phyloP scores from a whole-genome alignment of 1,284 basidiomycete species.

The Austroboletus olivaceoglutinosus region DNA sequence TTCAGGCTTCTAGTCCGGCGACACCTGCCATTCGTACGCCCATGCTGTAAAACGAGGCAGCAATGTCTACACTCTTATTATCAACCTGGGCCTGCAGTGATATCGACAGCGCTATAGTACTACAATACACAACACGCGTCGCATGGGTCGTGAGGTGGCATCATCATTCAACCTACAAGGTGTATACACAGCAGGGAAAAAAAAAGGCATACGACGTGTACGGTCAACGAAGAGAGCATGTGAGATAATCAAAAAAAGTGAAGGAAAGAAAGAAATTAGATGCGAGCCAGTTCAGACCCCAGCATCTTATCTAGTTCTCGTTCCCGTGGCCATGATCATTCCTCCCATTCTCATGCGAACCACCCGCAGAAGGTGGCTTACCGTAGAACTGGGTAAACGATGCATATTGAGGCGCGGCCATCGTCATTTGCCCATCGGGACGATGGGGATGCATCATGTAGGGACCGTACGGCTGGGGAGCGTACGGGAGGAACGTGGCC shows the following conservation, averaged over 20 bases:
- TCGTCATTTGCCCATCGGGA: slow-evolving; percentile 41
- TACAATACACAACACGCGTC: slow-evolving; percentile 33
- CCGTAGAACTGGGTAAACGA: slow-evolving; percentile 36
- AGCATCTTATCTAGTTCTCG: slow-evolving; percentile 32
- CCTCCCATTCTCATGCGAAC: slow-evolving; percentile 32
- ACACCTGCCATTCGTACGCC: neutral
- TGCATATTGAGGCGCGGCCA: slow-evolving; percentile 36
- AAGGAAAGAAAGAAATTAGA: slow-evolving; percentile 10
- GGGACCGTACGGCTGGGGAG: slow-evolving; percentile 48
- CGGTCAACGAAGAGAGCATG: slow-evolving; percentile 18
- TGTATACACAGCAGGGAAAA: slow-evolving; percentile 25
- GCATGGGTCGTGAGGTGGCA: slow-evolving; percentile 17
- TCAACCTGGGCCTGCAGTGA: slow-evolving; percentile 20
- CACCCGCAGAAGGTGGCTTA: slow-evolving; percentile 34
- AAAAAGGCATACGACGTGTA: slow-evolving; percentile 19
- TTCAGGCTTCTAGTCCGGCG: neutral
- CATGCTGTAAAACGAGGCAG: slow-evolving; percentile 15
- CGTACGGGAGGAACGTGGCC: slow-evolving; percentile 46
- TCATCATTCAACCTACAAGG: slow-evolving; percentile 32
- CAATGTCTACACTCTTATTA: slow-evolving; percentile 21
- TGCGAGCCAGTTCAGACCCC: slow-evolving; percentile 12
- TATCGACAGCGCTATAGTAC: slow-evolving; percentile 31
- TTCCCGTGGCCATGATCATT: slow-evolving; percentile 32
- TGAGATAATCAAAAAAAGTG: slow-evolving; percentile 16
- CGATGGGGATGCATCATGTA: slow-evolving; percentile 49